These are phyloP conservation scores for Omphalea diandra DNA, from an alignment of 441 rosid genomes.

Conservation along the genomic window DNA sequence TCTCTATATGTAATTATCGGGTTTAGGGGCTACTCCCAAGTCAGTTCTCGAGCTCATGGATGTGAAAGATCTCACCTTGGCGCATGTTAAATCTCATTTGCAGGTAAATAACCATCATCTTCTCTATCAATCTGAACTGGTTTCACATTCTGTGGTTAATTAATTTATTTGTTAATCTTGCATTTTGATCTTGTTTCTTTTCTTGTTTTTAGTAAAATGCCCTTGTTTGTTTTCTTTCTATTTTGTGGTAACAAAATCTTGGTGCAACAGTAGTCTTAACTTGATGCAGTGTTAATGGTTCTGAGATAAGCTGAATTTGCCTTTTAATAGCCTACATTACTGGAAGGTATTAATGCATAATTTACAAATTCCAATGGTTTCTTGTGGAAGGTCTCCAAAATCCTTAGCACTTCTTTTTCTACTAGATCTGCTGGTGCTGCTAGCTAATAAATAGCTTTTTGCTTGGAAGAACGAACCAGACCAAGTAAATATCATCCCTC, in stretches of 20 bases:
- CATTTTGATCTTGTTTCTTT: slow-evolving; percentile 4
- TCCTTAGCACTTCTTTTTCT: slow-evolving; percentile 47
- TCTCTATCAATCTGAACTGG: slow-evolving; percentile 10
- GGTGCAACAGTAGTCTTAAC: neutral
- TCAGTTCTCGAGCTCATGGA: slow-evolving; percentile 99
- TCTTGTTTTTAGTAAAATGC: too few species aligned
- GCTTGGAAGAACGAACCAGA: slow-evolving; percentile 69
- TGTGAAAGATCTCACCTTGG: slow-evolving; percentile 97
- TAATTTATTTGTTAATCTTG: too few species aligned
- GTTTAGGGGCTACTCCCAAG: slow-evolving; percentile 92
- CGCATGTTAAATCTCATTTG: slow-evolving; percentile 97
- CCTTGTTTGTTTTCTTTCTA: slow-evolving; percentile 2
- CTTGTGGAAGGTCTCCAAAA: slow-evolving; percentile 43
- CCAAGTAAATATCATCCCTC: slow-evolving; percentile 33
- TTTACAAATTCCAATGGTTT: slow-evolving; percentile 59
- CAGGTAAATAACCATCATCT: slow-evolving; percentile 53
- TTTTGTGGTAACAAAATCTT: neutral
- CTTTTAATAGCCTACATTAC: slow-evolving; percentile 33
- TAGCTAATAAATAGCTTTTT: slow-evolving; percentile 62
- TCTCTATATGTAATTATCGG: neutral
- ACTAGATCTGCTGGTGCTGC: slow-evolving; percentile 63
- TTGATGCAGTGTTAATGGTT: slow-evolving; percentile 27
- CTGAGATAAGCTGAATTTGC: slow-evolving; percentile 23
- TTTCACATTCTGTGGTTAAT: slow-evolving; percentile 12
- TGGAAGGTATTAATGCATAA: slow-evolving; percentile 28